These are phyloP conservation scores for Physcomitrium patens DNA, from an alignment of 225 moss, liverwort and hornwort species.

Conservation along the genomic window DNA sequence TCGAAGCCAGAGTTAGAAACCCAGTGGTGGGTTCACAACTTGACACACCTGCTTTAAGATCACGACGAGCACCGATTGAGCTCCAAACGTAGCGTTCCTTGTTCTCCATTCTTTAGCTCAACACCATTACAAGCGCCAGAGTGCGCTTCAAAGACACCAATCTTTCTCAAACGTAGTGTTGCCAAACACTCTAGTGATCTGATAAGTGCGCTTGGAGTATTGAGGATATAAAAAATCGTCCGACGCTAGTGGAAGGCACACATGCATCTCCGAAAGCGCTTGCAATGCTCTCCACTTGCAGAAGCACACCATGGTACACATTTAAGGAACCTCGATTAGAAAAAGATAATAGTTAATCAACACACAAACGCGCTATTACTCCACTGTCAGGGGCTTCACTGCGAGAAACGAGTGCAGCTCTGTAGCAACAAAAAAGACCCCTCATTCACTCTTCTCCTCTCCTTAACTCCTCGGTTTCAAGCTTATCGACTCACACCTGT, in stretches of 20 bases:
- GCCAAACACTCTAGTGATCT: background rate
- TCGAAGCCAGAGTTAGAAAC: background rate
- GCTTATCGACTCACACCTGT: background rate
- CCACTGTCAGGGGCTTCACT: background rate
- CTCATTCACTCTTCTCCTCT: background rate
- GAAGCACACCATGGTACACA: background rate
- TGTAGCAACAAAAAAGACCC: background rate
- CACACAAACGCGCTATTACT: background rate
- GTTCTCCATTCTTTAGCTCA: background rate
- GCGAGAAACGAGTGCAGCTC: background rate
- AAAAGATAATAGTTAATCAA: background rate
- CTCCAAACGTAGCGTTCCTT: background rate
- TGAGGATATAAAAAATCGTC: background rate
- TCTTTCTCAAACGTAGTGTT: too few relatives aligned
- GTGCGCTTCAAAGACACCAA: background rate
- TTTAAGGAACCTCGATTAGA: background rate
- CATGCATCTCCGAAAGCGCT: background rate
- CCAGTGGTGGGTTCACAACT: background rate
- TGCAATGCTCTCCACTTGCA: constrained; percentile 9
- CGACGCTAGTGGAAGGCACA: background rate
- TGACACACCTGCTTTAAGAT: background rate
- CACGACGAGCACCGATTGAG: background rate
- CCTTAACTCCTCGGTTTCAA: background rate
- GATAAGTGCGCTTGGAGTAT: background rate
- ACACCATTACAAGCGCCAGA: background rate